phyloP scores from a whole-genome alignment of 352 stramenopile genomes.

The Pythium pectinolyticum region DNA sequence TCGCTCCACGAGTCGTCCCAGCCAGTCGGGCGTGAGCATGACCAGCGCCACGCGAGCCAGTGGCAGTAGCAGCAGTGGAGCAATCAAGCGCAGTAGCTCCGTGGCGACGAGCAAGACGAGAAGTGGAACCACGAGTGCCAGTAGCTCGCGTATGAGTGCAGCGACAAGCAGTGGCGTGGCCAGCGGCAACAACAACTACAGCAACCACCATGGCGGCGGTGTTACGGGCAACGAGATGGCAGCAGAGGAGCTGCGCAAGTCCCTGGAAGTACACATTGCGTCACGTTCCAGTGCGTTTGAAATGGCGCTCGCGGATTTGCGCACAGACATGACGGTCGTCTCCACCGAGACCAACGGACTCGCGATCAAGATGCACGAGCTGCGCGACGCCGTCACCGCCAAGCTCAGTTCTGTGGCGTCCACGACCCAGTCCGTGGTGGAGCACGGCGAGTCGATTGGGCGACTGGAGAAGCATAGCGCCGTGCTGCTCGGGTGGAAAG shows the following conservation, averaged over 20 bases:
- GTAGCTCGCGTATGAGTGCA: neutral
- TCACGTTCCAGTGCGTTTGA: constrained; percentile 55
- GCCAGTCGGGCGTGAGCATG: too few species aligned
- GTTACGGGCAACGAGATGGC: neutral
- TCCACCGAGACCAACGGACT: constrained; percentile 44
- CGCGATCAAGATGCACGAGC: constrained; percentile 44
- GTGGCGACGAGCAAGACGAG: constrained; percentile 6
- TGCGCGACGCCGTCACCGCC: constrained; percentile 43
- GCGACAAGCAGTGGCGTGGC: neutral
- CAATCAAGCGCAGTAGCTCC: constrained; percentile 13
- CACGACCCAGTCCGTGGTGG: constrained; percentile 39
- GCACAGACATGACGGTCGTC: constrained; percentile 56
- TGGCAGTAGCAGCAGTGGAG: constrained; percentile 1
- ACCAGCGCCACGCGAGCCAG: neutral
- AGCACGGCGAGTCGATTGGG: constrained; percentile 53
- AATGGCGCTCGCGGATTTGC: constrained; percentile 63
- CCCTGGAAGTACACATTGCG: constrained; percentile 63
- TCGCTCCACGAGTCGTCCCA: neutral
- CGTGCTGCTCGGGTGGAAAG: constrained; percentile 61
- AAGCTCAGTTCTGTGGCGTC: constrained; percentile 33
- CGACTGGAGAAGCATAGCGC: constrained; percentile 76
- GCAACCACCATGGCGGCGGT: neutral
- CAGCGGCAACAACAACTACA: neutral
- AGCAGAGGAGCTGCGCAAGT: constrained; percentile 39
- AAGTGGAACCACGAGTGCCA: constrained; percentile 3